Conservation (phyloP, 495 filamentous ascomycete genomes). For the Cudoniella acicularis region DNA sequence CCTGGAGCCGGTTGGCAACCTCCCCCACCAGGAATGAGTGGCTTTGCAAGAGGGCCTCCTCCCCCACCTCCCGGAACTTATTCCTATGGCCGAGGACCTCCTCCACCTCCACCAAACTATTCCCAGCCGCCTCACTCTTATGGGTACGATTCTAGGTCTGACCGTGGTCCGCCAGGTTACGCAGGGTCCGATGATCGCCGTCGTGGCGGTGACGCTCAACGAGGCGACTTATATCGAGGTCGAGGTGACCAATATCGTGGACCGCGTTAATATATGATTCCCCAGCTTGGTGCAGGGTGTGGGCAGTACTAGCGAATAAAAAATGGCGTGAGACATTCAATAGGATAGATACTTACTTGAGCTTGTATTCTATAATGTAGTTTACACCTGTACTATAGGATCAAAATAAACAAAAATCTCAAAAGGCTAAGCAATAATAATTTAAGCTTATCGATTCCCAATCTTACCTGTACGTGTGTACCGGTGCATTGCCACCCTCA, state of each 20-base stretch:
- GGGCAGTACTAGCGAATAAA: background rate
- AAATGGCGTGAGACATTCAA: background rate
- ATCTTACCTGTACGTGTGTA: too few relatives aligned
- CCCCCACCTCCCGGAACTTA: slow-evolving; percentile 40
- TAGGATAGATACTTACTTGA: background rate
- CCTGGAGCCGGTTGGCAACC: slow-evolving; percentile 36
- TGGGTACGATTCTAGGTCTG: slow-evolving; percentile 1
- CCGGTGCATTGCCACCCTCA: background rate
- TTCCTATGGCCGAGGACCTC: slow-evolving; percentile 19
- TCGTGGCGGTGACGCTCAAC: slow-evolving; percentile 12
- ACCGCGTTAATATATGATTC: background rate
- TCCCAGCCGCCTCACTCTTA: slow-evolving; percentile 1
- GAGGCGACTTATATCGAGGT: slow-evolving; percentile 3
- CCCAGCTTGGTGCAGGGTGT: too few relatives aligned
- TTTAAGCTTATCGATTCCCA: background rate
- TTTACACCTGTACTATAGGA: background rate
- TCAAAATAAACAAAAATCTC: background rate
- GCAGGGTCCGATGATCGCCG: slow-evolving; percentile 23
- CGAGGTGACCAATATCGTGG: background rate
- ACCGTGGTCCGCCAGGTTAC: slow-evolving; percentile 16
- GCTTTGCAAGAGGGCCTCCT: slow-evolving; percentile 39
- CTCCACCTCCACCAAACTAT: slow-evolving; percentile 6
- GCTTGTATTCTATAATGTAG: background rate
- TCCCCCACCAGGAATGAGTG: slow-evolving; percentile 38
- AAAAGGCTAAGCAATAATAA: background rate